Conservation (phyloP, 2,329 filamentous ascomycete genomes). For the Fusarium sp. region DNA sequence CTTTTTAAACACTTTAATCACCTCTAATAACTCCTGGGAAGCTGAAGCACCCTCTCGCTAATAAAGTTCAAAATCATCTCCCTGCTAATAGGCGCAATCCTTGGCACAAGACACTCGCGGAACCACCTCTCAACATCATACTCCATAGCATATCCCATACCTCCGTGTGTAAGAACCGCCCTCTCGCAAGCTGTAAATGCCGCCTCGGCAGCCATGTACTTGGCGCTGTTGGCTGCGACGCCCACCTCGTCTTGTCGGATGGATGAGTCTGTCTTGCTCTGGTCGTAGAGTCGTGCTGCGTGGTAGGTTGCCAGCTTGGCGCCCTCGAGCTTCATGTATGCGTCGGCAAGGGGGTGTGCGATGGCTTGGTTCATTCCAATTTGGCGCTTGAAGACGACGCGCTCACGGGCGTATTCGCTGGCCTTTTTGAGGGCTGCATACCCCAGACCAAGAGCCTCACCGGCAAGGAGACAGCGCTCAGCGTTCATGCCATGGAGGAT, state of each 20-base stretch:
- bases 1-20: background rate
- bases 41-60: conserved; percentile 72
- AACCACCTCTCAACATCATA: conserved; percentile 76
- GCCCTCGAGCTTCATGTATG: conserved; percentile 74
- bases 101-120: conserved; percentile 72
- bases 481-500: conserved; percentile 86
- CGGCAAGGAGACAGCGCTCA: conserved; percentile 79
- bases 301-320: conserved; percentile 75
- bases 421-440: conserved; percentile 77
- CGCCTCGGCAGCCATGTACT: conserved; percentile 76
- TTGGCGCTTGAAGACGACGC: conserved; percentile 73
- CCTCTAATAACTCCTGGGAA: conserved; percentile 75
- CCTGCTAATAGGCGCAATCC: conserved; percentile 73
- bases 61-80: conserved; percentile 85
- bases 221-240: conserved; percentile 76
- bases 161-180: conserved; percentile 69
- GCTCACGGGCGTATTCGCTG: conserved; percentile 73
- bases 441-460: conserved; percentile 83
- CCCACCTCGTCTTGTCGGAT: conserved; percentile 69
- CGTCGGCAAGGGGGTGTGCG: conserved; percentile 73
- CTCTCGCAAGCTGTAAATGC: conserved; percentile 73
- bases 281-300: conserved; percentile 72
- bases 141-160: conserved; percentile 74
- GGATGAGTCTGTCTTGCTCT: conserved; percentile 60
- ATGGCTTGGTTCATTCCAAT: conserved; percentile 77